phyloP scores from a whole-genome alignment of 1,139 yeast genomes.

The Maudiozyma humilis region DNA sequence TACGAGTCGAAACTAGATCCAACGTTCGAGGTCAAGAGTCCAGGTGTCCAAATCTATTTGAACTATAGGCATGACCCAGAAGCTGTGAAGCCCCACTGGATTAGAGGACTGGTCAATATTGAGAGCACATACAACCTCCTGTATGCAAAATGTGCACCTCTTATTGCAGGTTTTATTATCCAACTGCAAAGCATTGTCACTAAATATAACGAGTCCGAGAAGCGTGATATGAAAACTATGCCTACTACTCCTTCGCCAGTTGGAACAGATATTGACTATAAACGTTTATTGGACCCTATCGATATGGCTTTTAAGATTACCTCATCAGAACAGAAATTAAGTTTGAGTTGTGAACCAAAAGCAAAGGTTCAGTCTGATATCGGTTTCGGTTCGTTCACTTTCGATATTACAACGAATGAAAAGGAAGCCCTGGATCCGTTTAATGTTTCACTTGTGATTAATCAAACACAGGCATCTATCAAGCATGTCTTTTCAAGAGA shows the following conservation, averaged over 20 bases:
- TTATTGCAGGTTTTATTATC: conserved; percentile 49
- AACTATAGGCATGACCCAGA: conserved; percentile 35
- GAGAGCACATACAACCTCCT: conserved; percentile 63
- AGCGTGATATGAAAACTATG: conserved; percentile 6
- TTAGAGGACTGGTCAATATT: conserved; percentile 24
- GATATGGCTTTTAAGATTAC: conserved; percentile 59
- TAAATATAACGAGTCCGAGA: conserved; percentile 15
- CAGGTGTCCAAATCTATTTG: conserved; percentile 56
- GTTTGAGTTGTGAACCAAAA: conserved; percentile 83
- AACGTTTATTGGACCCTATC: conserved; percentile 40
- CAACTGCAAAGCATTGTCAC: conserved; percentile 37
- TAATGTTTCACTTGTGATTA: conserved; percentile 40
- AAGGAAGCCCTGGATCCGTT: conserved; percentile 36
- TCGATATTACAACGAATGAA: conserved; percentile 51
- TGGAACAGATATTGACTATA: conserved; percentile 30
- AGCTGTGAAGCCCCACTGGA: conserved; percentile 28
- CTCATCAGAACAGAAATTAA: conserved; percentile 64
- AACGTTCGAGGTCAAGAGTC: conserved; percentile 62
- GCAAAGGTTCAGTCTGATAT: conserved; percentile 88
- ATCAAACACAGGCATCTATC: conserved; percentile 55
- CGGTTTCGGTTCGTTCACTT: conserved; percentile 55
- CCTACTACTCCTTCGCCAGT: conserved; percentile 1
- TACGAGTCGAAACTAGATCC: conserved; percentile 42
- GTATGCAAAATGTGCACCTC: conserved; percentile 72
- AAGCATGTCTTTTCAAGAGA: conserved; percentile 90